Evolutionary conservation across 73 alveolate genomes (phyloP).

Genomic region (Breviolum minutum): DNA sequence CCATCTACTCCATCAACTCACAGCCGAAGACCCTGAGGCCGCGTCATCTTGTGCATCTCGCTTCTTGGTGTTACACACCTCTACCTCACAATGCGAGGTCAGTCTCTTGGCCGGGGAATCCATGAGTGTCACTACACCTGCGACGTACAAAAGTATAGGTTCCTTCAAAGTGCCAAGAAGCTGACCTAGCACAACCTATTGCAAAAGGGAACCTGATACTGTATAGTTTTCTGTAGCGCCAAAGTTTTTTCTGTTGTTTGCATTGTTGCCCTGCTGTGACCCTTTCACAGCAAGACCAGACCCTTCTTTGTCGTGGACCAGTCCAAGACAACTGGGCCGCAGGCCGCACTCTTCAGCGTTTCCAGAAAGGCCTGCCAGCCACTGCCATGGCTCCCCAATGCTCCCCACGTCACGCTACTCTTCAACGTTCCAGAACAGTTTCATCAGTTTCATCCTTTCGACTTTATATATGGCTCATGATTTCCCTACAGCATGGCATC

Average conservation of each 20-base stretch:
- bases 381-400: background rate
- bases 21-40: background rate
- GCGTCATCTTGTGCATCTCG: slow-evolving; percentile 83
- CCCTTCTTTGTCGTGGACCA: background rate
- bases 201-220: background rate
- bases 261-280: too few relatives aligned
- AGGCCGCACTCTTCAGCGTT: slow-evolving; percentile 29
- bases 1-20: too few relatives aligned
- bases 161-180: too few relatives aligned
- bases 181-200: background rate
- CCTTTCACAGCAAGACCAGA: too few relatives aligned
- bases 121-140: background rate
- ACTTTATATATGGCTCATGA: too few relatives aligned
- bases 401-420: background rate
- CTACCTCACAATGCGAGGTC: background rate
- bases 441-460: too few relatives aligned
- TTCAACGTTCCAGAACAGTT: too few relatives aligned
- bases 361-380: slow-evolving; percentile 56
- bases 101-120: background rate
- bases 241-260: too few relatives aligned
- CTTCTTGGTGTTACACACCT: slow-evolving; percentile 61
- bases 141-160: too few relatives aligned
- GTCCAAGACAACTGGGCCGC: background rate
- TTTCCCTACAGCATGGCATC: too few relatives aligned
- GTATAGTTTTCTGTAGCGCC: too few relatives aligned